Conservation (phyloP, 108 stramenopile genomes). For the Cyclotella atomus region DNA sequence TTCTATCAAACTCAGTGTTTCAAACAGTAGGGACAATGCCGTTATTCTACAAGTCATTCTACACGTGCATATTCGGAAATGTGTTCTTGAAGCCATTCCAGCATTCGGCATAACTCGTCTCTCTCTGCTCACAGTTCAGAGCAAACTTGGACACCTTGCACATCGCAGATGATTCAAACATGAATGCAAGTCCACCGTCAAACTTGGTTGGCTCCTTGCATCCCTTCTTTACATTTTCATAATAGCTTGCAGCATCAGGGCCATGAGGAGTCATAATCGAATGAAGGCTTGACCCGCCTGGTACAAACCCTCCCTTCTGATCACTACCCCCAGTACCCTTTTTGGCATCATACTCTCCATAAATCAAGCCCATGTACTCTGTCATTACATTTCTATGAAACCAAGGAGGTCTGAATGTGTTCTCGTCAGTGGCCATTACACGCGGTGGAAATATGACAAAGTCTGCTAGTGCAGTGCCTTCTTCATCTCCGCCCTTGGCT, state of each 20-base stretch:
- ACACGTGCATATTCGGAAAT: constrained; percentile 26
- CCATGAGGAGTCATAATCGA: constrained; percentile 92
- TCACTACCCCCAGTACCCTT: constrained; percentile 16
- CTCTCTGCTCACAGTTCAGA: constrained; percentile 53
- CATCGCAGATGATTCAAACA: constrained; percentile 92
- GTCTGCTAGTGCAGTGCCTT: constrained; percentile 89
- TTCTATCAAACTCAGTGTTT: too few species aligned
- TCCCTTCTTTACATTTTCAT: constrained; percentile 60
- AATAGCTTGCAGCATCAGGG: constrained; percentile 82
- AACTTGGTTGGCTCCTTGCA: constrained; percentile 74
- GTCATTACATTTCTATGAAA: constrained; percentile 94
- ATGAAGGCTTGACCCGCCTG: constrained; percentile 90
- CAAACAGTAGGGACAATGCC: background rate
- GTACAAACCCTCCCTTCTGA: constrained; percentile 69
- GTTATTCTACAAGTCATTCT: background rate
- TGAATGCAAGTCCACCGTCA: constrained; percentile 91
- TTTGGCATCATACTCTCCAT: constrained; percentile 90
- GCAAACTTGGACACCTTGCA: constrained; percentile 68
- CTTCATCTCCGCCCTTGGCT: constrained; percentile 66
- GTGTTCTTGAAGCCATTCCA: constrained; percentile 60
- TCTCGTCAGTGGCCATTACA: constrained; percentile 89
- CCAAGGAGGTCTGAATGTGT: constrained; percentile 94
- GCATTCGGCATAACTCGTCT: constrained; percentile 68
- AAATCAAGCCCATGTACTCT: constrained; percentile 95
- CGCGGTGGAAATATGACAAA: constrained; percentile 95